Base-by-base conservation (phyloP, 192 early-diverging fungal genomes). In the Coemansia erecta region DNA sequence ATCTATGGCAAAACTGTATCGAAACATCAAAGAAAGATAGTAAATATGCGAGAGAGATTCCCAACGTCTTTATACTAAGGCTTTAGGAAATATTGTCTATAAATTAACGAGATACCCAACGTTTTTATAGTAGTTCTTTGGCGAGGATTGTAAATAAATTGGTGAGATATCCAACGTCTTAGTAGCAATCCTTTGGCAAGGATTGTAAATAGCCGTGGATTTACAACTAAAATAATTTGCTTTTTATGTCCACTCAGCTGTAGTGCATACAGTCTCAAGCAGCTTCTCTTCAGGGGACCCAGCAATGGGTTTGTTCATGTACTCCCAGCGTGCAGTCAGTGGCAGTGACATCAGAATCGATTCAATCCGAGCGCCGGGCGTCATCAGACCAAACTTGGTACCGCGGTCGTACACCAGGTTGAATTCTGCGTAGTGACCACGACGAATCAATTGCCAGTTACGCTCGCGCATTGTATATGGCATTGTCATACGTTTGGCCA, bases 341-440 rank as follows among this genome's bases (percentile, higher is more conserved):
- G 97, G 97, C 67, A 99, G 77, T 58, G 89, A 89, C 89, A 94
- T 91, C 57, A 99, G 69, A 15, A 99, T 93, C 62, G 91, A 94
- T 70, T 99, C 97, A 54, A 97, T 97, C 26, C 97, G 81, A 2
- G 90, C 93, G 42, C 95, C 94, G 12, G 97, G 97, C 18, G 97
- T 99, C 64, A 89, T 85, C 40, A 99, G 77, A 15, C 97, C 97
- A 80, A 97, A 99, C 80, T 98, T 98, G 35, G 97, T 99, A 19
- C 97, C 97, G 46, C 97, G 87, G 74, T 99, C 97, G 61, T 92
- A 87, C 15, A 97, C 90, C 65, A 99, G 77, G 68, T 99, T 99
- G 73, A 99, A 99, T 67, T 99, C 97, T 22, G 93, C 95, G 77
- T 99, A 99, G 28, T 93, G 84, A 10, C 97, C 97, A 40, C 97